Evolutionary conservation across 1,284 basidiomycete genomes (phyloP), one percentile per base, ranked within the genome.

Genomic region (Moesziomyces sp.): DNA sequence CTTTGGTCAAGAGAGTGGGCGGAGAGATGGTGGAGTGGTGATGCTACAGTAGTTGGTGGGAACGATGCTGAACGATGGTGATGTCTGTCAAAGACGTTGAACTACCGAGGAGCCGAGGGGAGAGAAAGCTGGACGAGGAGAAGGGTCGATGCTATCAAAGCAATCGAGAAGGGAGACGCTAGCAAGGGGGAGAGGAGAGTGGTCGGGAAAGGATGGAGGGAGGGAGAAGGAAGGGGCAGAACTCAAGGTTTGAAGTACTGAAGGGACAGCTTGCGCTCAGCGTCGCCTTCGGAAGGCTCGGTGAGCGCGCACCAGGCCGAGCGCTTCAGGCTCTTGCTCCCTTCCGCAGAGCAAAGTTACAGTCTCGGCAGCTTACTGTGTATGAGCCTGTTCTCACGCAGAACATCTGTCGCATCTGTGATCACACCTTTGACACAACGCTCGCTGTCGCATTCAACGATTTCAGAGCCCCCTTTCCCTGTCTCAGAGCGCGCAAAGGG

Each of bases 81-180:
- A 46, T 69, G 58, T 69, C 66, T 69, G 60, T 69, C 66, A 69
- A 68, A 69, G 66, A 69, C 64, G 43, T 19, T 35, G 24, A 47
- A 63, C 54, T 61, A 62, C 52, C 54, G 51, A 49, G 50, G 23
- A 63, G 54, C 52, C n/a, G 48, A 18, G n/a, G 10, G 43, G 30
- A 21, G 23, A 34, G 38, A 28, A 28, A 34, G 52, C 14, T 14
- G 42, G 48, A 49, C 43, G 38, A 26, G 38, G 49, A 54, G 16
- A 55, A 23, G 30, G 51, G 14, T 35, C 24, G 67, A 64, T 60
- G 67, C 61, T 71, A 53, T 69, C 66, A 69, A 69, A 69, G 66
- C 66, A 52, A 63, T 69, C 66, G 52, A 48, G 30, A 51, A 40
- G 35, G n/a, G 35, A 35, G 7, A 19, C 21, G n/a, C 26, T 13